Base-by-base conservation (phyloP, 345 rosid genomes). In the Excoecaria cochinchinensis region DNA sequence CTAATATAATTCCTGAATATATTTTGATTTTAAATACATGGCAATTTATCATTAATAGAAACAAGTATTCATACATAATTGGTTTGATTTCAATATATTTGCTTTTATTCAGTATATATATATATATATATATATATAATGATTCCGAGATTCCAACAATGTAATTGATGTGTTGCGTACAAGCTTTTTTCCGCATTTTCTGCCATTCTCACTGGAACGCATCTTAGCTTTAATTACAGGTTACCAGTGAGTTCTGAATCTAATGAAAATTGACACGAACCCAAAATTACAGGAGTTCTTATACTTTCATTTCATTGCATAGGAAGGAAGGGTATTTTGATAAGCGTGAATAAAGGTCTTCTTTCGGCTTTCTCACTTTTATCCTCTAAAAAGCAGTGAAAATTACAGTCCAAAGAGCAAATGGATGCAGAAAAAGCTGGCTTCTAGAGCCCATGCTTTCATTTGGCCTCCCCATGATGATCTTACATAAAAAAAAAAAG, bases 351-450 rank as follows among this genome's bases (percentile, higher is more conserved):
- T 53, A 72, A 72, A 59, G 40, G 36, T 57, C 56, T n/a, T 52
- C 25, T 52, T 51, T 50, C 15, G 6, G 39, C 38, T 25, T 69
- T 51, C 0, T 31, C 59, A 22, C 38, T 38, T 57, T 52, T 38
- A 70, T 39, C 64, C 62, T 55, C 74, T 71, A 22, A 56, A 56
- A 71, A 56, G 64, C 64, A 16, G 46, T 36, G 15, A 10, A 56
- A 42, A 24, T 72, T 46, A 59, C 46, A 46, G 42, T 53, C 47
- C 16, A 65, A 9, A 42, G 0, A 42, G 14, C n/a, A 21, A 42
- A 19, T n/a, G 9, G 31, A 3, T 14, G 8, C 14, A 6, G 21
- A 15, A 62, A 38, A 38, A 15, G 42, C 65, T 56, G 21, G 67
- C 13, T 14, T 56, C 24, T 56, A 56, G 1, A 22, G 60, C 25